Base-by-base conservation (phyloP, 208 protist species). In the Wallacemonas sp. region DNA sequence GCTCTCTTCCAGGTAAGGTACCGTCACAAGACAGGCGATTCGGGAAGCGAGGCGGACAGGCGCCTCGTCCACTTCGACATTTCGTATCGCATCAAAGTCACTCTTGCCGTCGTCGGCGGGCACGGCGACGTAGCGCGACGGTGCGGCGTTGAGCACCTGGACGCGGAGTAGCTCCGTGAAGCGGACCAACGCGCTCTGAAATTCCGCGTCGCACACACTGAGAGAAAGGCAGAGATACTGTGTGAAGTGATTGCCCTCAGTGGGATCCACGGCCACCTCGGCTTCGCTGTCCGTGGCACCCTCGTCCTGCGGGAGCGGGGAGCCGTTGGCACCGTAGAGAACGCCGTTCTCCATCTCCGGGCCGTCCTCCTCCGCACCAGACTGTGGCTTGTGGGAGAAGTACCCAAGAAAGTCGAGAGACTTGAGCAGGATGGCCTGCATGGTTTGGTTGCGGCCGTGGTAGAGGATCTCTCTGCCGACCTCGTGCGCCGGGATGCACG, bases 331-430 rank as follows among this genome's bases (percentile, higher is more conserved):
- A 34, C 30, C 22, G 30, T 57, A 57, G 13, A 30, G 50, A 26
- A 19, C 39, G 26, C 57, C 58, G 27, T 58, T 55, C 13, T 15
- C 39, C 12, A 30, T 42, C 8, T 79, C 69, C 15, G 61, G 68
- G 24, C 34, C 64, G 34, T 61, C 61, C 19, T 78, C 72, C 21
- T 19, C 24, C 37, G 45, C 19, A 5, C n/a, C n/a, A n/a, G n/a
- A n/a, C n/a, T 60, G 34, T 15, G 72, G 65, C 22, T 73, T 63
- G 52, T 94, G 91, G 3, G 88, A 86, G 71, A 94, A 94, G 75
- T 97, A 97, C 3, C 91, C 91, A 19, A 97, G 74, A 53, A 97
- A 93, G 71, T 97, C 91, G 61, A 97, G 83, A 17, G 67, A 65
- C 69, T 94, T 94, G 30, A 97, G 83, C 32, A 93, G 34, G 58